Evolutionary conservation across 495 filamentous ascomycete species (phyloP), one percentile per base, ranked within the genome.

Genomic region (Annulohypoxylon maeteangense): DNA sequence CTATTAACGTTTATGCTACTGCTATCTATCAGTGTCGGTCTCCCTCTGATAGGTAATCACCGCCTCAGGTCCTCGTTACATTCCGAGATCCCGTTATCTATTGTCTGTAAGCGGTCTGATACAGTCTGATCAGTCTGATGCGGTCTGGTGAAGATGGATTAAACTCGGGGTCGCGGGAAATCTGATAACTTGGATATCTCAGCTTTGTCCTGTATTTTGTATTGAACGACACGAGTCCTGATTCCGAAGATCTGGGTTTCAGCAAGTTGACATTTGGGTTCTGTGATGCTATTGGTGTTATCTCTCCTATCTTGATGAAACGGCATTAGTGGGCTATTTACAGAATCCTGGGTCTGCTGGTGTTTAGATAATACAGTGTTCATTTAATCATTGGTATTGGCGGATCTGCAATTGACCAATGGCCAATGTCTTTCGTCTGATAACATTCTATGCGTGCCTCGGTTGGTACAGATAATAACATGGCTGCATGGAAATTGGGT

Each of bases 81-180:
- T 51, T 7, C 47, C 47, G 47, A 51, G 12, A n/a, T 14, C 23
- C 47, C 47, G 47, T 51, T 51, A 51, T 51, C 47, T 51, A 27
- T 29, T 51, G 47, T 51, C 12, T 29, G 10, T n/a, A 25, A 16
- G 11, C 14, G n/a, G 12, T 14, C 36, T 40, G 36, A 40, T 40
- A 14, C 36, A 14, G 36, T 40, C 36, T 40, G 36, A 40, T 40
- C 36, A 14, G 36, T 40, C 36, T 40, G 36, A 40, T 40, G 36
- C 12, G 36, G 11, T 14, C 10, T 40, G 36, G n/a, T 40, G 12
- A 51, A 51, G 12, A 16, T 51, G 47, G 47, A 51, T 23, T n/a
- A 51, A 51, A n/a, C 23, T 51, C 47, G 47, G 47, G 23, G 23
- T 27, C n/a, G 29, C 47, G 22, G 47, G 23, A 4, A 29, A 14